phyloP scores from a whole-genome alignment of 257 asterid genomes.

The Solanum appendiculatum region DNA sequence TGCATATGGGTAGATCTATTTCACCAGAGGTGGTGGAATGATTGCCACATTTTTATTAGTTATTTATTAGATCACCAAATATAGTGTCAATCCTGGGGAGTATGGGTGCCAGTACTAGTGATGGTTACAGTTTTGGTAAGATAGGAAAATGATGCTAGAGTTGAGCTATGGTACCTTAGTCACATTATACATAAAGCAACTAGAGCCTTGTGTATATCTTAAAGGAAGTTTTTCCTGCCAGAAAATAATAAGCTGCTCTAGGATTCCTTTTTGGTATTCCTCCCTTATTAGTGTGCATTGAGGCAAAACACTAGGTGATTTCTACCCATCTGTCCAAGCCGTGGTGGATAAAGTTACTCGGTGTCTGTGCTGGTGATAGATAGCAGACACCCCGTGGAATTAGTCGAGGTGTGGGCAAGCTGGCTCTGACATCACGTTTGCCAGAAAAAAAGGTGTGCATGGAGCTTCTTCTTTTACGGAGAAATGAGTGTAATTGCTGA shows the following conservation, averaged over 20 bases:
- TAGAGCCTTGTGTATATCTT: not conserved
- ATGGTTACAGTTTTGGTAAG: not conserved
- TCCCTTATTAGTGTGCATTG: not conserved
- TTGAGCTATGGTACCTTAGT: not conserved
- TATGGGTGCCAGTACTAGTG: not conserved
- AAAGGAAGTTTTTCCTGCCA: not conserved
- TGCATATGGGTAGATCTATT: not conserved
- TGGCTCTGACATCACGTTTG: not conserved
- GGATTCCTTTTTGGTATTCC: not conserved
- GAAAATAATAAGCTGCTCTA: not conserved
- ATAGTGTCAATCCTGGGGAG: not conserved
- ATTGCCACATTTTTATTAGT: not conserved
- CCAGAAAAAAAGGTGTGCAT: not conserved
- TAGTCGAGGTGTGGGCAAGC: not conserved
- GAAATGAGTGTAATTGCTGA: not conserved
- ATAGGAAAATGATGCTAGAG: not conserved
- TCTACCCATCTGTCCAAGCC: not conserved
- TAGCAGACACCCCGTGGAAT: not conserved
- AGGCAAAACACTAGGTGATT: not conserved
- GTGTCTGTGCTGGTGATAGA: not conserved
- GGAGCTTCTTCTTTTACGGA: not conserved
- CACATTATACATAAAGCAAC: not conserved
- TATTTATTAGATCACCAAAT: not conserved
- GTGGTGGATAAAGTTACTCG: not conserved
- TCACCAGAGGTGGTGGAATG: not conserved